Evolutionary conservation across 2,329 filamentous ascomycete species (phyloP), one percentile per base, ranked within the genome.

Genomic region (Leptosphaerulina australis): DNA sequence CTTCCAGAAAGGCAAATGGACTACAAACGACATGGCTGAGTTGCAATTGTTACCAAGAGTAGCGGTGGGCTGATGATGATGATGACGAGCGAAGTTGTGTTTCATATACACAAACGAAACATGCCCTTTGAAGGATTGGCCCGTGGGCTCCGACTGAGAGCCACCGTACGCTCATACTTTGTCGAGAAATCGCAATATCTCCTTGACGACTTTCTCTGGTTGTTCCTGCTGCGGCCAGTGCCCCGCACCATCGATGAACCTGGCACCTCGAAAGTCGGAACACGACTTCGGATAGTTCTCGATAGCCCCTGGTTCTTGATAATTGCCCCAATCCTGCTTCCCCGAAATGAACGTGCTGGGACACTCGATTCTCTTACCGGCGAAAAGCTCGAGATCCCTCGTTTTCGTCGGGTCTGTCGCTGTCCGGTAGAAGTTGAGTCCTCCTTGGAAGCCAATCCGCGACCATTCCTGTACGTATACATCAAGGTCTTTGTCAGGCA

Each of bases 191-290:
- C 63, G 67, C 54, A 79, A 50, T 29, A 85, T 72, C 48, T 76
- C 75, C 43, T 76, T 64, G 0, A 77, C 72, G 7, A 85, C 82
- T 44, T 73, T 76, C 57, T 81, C 78, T 1, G 84, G 80, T 64
- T 83, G 77, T 66, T 88, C 85, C 68, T 88, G 84, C 63, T 87
- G 85, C 26, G 86, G 80, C 86, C 86, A 89, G 73, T 89, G 87
- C 0, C 86, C 86, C 4, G 84, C 85, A 0, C 79, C 78, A 12
- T 85, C 78, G 10, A 88, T 73, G 14, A 85, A 71, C 39, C 65
- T 78, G 25, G 75, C 68, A 0, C 82, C 81, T 39, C 75, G 74
- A 62, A 83, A 87, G 50, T 80, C 77, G 20, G 69, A 73, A 55
- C 83, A 86, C 0, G 75, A 75, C 6, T 76, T 70, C 5, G 74